Base-by-base conservation (phyloP, 257 asterid species). In the Solanum pinnatisectum region DNA sequence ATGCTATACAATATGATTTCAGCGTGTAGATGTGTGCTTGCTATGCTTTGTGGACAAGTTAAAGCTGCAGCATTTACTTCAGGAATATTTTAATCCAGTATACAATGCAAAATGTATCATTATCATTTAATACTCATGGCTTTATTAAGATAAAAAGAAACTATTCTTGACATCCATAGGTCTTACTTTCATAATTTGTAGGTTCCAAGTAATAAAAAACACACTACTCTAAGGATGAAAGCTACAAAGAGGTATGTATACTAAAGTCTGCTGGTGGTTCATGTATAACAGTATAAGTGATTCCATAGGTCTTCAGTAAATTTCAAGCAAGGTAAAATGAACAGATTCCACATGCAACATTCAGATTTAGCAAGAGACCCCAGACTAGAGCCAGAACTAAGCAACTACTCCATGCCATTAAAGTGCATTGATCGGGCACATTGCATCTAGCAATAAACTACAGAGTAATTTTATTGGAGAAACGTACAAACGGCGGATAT, bases 401-500 rank as follows among this genome's bases (percentile, higher is more conserved):
- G 44, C 70, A 30, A 82, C 70, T 20, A 32, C 86, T 49, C 44
- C 44, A 18, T 49, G 86, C 86, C 40, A 82, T 49, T 82, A 32
- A 49, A 30, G 70, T 49, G 70, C 68, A 32, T 81, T 46, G 85
- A 46, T 46, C 11, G 2, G 42, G 68, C 68, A 81, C 27, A 81
- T 81, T 49, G 42, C 3, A 79, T 86, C 84, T 73, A 23, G 22
- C 72, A 20, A 42, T 86, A 42, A 74, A 86, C 56, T 42, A 86
- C 37, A 76, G 78, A 87, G 60, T 71, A 49, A 36, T 83, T 63
- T 63, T 84, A 87, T 74, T 65, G 27, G 77, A 86, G 91, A 87
- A 70, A 90, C 98, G 92, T 91, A 97, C 99, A 90, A 87, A 91
- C 88, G 90, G 82, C 88, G 92, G 83, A 93, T 92, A 89, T 92